Conservation (phyloP, 345 rosid species). For the Hypericum androsaemum region DNA sequence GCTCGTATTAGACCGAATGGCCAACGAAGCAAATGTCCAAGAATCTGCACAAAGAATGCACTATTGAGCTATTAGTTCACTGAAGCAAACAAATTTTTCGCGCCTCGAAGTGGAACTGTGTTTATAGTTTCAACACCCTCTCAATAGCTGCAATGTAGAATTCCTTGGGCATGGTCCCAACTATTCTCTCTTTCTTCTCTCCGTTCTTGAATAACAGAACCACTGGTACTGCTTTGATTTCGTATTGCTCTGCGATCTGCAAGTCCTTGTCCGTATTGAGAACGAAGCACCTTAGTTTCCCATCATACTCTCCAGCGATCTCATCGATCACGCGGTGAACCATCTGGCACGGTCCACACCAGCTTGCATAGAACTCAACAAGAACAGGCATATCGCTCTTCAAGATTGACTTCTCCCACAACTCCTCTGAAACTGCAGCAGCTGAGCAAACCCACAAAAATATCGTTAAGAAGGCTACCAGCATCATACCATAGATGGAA, state of each 20-base stretch:
- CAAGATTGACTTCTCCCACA: slow-evolving; percentile 57
- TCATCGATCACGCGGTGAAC: slow-evolving; percentile 63
- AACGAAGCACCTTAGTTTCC: slow-evolving; percentile 56
- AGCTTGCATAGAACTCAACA: slow-evolving; percentile 83
- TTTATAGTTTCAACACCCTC: slow-evolving; percentile 57
- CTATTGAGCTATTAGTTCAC: too few relatives aligned
- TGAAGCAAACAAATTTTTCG: too few relatives aligned
- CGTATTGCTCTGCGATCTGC: slow-evolving; percentile 61
- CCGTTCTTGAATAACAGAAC: slow-evolving; percentile 86
- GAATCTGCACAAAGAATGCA: too few relatives aligned
- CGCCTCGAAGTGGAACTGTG: neutral
- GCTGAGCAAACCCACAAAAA: slow-evolving; percentile 36
- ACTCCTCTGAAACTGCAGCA: slow-evolving; percentile 39
- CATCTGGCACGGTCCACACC: slow-evolving; percentile 62
- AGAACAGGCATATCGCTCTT: slow-evolving; percentile 63
- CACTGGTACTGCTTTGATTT: slow-evolving; percentile 86
- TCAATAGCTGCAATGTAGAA: slow-evolving; percentile 83
- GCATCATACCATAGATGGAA: too few relatives aligned
- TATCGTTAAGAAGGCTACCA: slow-evolving; percentile 8
- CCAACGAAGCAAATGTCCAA: too few relatives aligned
- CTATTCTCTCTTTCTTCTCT: slow-evolving; percentile 55
- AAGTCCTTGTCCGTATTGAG: slow-evolving; percentile 67
- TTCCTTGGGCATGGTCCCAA: slow-evolving; percentile 96
- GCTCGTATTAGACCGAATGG: too few relatives aligned
- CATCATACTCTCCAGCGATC: slow-evolving; percentile 68